Base-by-base conservation (phyloP, 306 rosid species). In the barrel medic (Medicago truncatula) region DNA sequence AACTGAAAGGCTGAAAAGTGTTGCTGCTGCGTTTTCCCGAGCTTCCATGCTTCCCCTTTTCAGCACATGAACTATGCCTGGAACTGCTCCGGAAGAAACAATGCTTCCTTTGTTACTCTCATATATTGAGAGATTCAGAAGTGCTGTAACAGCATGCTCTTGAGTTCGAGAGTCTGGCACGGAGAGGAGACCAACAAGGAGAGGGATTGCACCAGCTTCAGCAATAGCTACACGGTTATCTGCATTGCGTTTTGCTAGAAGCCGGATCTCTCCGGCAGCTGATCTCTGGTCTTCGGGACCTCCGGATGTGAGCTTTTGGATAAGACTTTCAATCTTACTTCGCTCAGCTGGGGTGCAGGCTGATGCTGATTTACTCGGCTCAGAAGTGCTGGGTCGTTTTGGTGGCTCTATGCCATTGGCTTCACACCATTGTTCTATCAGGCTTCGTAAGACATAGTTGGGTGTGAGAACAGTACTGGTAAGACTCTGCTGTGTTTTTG, bases 11-110 rank as follows among this genome's bases (percentile, higher is more conserved):
- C 99, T 96, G 86, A 96, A 96, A 58, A 96, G 98, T 62, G 99
- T 96, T 17, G 99, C 99, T 1, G 99, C 99, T 1, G 99, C 98
- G 67, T 96, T 96, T 83, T 96, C 99, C 72, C 98, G 92, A 5
- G 99, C 99, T 80, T 96, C 99, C 99, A 96, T 96, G 87, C 98
- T 91, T 67, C 98, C 99, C 69, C 88, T 88, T 84, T 83, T 92
- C 70, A 96, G 93, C 76, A 96, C 97, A 44, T 89, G 91, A 74
- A 96, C 97, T 57, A 96, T 92, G 50, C 96, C 99, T 50, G 98
- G 99, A 78, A 96, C 89, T 58, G 98, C 98, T 73, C 97, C 94
- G 31, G 81, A 87, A 49, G 92, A 83, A 54, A 90, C 86, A 31
- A 92, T 96, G 87, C 87, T 83, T 80, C 93, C 99, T 78, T 96